Evolutionary conservation across 1,284 basidiomycete genomes (phyloP).

Genomic region (Sporisorium exsertum): DNA sequence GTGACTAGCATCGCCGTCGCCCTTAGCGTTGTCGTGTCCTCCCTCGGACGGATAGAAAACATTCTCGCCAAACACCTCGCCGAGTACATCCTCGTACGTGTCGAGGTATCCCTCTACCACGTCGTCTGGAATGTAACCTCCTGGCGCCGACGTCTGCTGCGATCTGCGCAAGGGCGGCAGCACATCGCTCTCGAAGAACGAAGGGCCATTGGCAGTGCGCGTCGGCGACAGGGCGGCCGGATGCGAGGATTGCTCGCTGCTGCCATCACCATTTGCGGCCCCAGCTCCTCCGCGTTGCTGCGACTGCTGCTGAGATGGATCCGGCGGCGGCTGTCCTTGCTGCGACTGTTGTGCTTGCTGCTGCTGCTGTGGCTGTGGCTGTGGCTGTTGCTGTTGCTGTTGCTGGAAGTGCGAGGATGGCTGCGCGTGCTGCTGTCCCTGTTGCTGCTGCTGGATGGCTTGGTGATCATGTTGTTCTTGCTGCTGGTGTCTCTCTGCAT

Average conservation of each 20-base stretch:
- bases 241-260: slow-evolving; percentile 13
- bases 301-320: slow-evolving; percentile 7
- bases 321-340: slow-evolving; percentile 11
- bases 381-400: slow-evolving; percentile 18
- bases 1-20: not conserved
- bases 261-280: slow-evolving; percentile 10
- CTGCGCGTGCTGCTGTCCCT: slow-evolving; percentile 15
- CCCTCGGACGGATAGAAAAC: slow-evolving; percentile 34
- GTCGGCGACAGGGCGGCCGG: slow-evolving; percentile 35
- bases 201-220: slow-evolving; percentile 27
- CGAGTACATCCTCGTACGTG: slow-evolving; percentile 73
- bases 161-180: slow-evolving; percentile 71
- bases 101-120: slow-evolving; percentile 73
- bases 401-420: slow-evolving; percentile 9
- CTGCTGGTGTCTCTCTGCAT: slow-evolving; percentile 26
- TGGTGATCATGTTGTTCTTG: not conserved
- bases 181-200: slow-evolving; percentile 71
- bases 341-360: slow-evolving; percentile 23
- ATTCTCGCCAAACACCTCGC: slow-evolving; percentile 71
- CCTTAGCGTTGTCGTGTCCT: slow-evolving; percentile 7
- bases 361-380: slow-evolving; percentile 22
- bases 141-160: slow-evolving; percentile 66
- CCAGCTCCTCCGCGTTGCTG: slow-evolving; percentile 10
- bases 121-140: slow-evolving; percentile 72
- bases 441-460: slow-evolving; percentile 4